A percentile compares a stretch with the other conserved stretches of the same genome.
phyloP scores from a whole-genome alignment of 2,329 filamentous ascomycete genomes.

The Exophiala dermatitidis region DNA sequence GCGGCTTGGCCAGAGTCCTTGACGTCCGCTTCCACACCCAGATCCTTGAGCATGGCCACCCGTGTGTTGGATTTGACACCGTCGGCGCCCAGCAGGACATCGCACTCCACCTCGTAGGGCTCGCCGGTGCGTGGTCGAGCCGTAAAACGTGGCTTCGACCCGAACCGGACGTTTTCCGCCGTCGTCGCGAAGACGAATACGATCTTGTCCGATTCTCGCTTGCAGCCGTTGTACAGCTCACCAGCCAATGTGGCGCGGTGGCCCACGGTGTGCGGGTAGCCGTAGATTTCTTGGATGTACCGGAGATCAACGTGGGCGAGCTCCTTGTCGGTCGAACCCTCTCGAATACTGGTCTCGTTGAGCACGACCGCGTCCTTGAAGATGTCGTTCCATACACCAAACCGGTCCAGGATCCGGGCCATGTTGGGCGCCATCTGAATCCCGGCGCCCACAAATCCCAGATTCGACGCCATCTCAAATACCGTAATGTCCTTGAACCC shows the following conservation, averaged over 20 bases:
- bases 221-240: conserved; percentile 63
- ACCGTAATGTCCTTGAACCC: conserved; percentile 68
- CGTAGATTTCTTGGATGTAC: conserved; percentile 61
- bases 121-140: conserved; percentile 50
- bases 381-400: conserved; percentile 67
- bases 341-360: conserved; percentile 63
- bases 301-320: conserved; percentile 63
- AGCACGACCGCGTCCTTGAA: conserved; percentile 64
- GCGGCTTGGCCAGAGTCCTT: conserved; percentile 47
- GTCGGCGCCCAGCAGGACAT: conserved; percentile 49
- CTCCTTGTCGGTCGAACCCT: conserved; percentile 62
- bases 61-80: conserved; percentile 48
- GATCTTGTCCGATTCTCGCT: conserved; percentile 51
- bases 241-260: conserved; percentile 66
- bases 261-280: conserved; percentile 71
- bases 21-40: conserved; percentile 37
- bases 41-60: conserved; percentile 35
- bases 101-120: conserved; percentile 46
- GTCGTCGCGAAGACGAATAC: conserved; percentile 60
- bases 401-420: conserved; percentile 63
- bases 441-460: conserved; percentile 77
- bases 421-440: conserved; percentile 82
- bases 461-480: conserved; percentile 63
- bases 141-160: conserved; percentile 53
- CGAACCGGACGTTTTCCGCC: conserved; percentile 52